Evolutionary conservation across 2,329 filamentous ascomycete species (phyloP).

Genomic region (Colletotrichum musae): DNA sequence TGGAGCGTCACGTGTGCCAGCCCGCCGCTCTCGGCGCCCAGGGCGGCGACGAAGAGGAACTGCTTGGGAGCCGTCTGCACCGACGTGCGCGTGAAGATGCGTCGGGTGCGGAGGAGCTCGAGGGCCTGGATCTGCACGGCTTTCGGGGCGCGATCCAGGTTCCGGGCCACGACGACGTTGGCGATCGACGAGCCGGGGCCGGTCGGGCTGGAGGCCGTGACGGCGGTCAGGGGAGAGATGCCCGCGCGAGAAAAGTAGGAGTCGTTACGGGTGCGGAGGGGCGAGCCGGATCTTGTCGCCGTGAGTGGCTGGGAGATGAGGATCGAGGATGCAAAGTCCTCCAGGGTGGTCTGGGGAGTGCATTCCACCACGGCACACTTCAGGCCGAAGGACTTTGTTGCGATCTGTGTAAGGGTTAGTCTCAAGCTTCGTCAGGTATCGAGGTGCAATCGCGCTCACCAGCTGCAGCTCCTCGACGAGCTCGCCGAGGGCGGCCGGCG

Average conservation of each 20-base stretch:
- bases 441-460: conserved; percentile 57
- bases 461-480: conserved; percentile 82
- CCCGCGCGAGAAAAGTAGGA: conserved; percentile 44
- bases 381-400: conserved; percentile 80
- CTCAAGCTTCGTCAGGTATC: neutral
- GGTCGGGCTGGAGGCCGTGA: conserved; percentile 43
- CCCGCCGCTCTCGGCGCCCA: conserved; percentile 64
- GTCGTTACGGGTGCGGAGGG: conserved; percentile 43
- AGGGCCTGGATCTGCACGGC: conserved; percentile 86
- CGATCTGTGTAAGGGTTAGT: conserved; percentile 64
- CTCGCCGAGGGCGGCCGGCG: conserved; percentile 72
- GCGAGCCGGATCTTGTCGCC: conserved; percentile 46
- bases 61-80: conserved; percentile 81
- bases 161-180: conserved; percentile 85
- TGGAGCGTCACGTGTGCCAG: conserved; percentile 67
- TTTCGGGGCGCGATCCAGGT: conserved; percentile 81
- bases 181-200: conserved; percentile 68
- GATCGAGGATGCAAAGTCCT: conserved; percentile 83
- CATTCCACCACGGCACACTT: conserved; percentile 80
- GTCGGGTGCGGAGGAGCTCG: conserved; percentile 83
- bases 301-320: conserved; percentile 59
- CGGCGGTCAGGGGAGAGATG: conserved; percentile 48
- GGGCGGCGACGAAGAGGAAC: conserved; percentile 86
- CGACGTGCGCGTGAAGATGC: conserved; percentile 82
- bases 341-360: conserved; percentile 79